Conservation (phyloP, 805 yeast species). For the Grigorovia transvaalensis region DNA sequence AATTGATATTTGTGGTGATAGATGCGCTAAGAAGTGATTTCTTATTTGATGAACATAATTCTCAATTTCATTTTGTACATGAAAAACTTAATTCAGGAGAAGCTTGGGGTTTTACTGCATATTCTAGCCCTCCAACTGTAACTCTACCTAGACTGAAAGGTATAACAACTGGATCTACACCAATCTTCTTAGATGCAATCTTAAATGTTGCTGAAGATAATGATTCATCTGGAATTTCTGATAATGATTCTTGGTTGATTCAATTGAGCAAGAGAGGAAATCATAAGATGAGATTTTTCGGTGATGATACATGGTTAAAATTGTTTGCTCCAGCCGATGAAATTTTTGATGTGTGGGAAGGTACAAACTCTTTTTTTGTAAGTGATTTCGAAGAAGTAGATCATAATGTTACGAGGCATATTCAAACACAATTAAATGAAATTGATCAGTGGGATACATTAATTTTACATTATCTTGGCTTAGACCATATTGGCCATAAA, state of each 20-base stretch:
- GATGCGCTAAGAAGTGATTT: slow-evolving; percentile 93
- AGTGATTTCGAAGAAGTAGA: slow-evolving; percentile 94
- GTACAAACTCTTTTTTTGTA: slow-evolving; percentile 89
- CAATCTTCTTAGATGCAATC: slow-evolving; percentile 88
- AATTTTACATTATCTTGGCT: slow-evolving; percentile 81
- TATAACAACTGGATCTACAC: slow-evolving; percentile 88
- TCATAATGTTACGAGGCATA: slow-evolving; percentile 80
- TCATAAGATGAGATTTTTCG: slow-evolving; percentile 62
- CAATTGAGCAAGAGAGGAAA: slow-evolving; percentile 40
- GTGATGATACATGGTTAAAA: slow-evolving; percentile 97
- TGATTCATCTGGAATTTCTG: slow-evolving; percentile 50
- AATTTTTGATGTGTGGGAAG: slow-evolving; percentile 58
- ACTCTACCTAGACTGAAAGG: slow-evolving; percentile 91
- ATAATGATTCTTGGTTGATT: slow-evolving; percentile 79
- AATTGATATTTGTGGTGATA: slow-evolving; percentile 70
- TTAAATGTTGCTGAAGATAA: slow-evolving; percentile 89
- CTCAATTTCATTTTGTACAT: slow-evolving; percentile 63
- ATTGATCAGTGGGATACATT: slow-evolving; percentile 65
- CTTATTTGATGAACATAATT: slow-evolving; percentile 47
- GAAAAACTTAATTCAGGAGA: slow-evolving; percentile 48
- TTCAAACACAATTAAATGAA: slow-evolving; percentile 44
- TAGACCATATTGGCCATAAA: slow-evolving; percentile 96
- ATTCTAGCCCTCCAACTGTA: slow-evolving; percentile 91
- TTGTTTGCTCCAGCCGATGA: slow-evolving; percentile 49
- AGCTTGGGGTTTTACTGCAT: slow-evolving; percentile 86